Base-by-base conservation (phyloP, 2,329 filamentous ascomycete genomes). In the Hymenoscyphus albidus region DNA sequence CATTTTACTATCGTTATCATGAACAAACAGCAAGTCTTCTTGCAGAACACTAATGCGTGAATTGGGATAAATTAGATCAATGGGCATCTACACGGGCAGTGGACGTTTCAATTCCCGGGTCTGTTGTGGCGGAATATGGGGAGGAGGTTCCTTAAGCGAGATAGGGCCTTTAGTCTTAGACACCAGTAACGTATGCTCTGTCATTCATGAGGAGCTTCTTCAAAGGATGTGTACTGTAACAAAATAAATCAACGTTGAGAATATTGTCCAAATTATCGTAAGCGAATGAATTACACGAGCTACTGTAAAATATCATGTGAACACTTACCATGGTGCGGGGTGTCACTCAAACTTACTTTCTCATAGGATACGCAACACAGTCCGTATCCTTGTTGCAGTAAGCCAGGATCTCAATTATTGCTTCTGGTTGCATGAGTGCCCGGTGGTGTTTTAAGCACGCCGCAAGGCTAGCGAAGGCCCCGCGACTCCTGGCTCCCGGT, bases 21-120 rank as follows among this genome's bases (percentile, higher is more conserved):
- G 40, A 42, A 42, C 13, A 42, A 42, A 42, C 40, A 42, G 40
- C 40, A 42, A 42, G 40, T 42, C 40, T 42, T 16, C 40, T 42
- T 42, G 40, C 40, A 42, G 40, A 42, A 42, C 55, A 58, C n/a
- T 5, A 58, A n/a, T 58, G 55, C 14, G 55, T 58, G 27, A 58
- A 58, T 38, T 58, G 55, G 55, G 55, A 38, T 42, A 42, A 42
- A 16, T 16, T 42, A 42, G 40, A 42, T 42, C 10, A 42, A 16
- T 42, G 40, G 40, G 40, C 40, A 16, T 42, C 40, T 42, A 42
- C 40, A 42, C 40, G 40, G 13, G 16, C 40, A 16, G 40, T 42
- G 40, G 40, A 42, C 16, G 40, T 42, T 42, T 42, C 40, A 42
- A n/a, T 42, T 42, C 40, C 40, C 16, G 40, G 40, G 16, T 42